Evolutionary conservation across 2,329 filamentous ascomycete species (phyloP).

Genomic region (Knoxdaviesia proteae): DNA sequence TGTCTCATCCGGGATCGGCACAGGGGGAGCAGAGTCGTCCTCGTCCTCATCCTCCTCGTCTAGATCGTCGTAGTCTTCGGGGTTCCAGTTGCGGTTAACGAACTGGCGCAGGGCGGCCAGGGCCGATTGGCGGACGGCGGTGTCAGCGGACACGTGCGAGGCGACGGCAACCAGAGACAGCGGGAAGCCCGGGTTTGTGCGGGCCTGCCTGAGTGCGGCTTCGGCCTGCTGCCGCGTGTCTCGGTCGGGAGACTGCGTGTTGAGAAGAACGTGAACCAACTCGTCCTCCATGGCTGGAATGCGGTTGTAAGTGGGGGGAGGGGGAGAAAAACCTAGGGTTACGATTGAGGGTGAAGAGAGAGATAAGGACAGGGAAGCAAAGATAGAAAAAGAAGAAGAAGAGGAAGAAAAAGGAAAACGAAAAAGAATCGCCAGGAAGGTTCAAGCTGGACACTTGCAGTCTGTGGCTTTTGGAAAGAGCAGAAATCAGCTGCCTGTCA

Average conservation of each 20-base stretch:
- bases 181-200: constrained; percentile 52
- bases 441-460: neutral
- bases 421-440: neutral
- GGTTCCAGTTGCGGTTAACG: constrained; percentile 68
- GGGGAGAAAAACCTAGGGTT: neutral
- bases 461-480: no score
- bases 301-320: neutral
- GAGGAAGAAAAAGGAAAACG: neutral
- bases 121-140: constrained; percentile 64
- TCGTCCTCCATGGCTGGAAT: constrained; percentile 59
- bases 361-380: neutral
- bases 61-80: constrained; percentile 46
- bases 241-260: constrained; percentile 62
- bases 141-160: constrained; percentile 49
- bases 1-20: constrained; percentile 11
- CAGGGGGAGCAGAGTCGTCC: constrained; percentile 19
- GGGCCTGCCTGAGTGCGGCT: constrained; percentile 53
- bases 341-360: neutral
- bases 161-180: constrained; percentile 64
- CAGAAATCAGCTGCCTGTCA: no score
- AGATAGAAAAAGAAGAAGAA: neutral
- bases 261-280: constrained; percentile 69
- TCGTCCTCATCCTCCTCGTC: constrained; percentile 39
- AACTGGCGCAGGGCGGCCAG: constrained; percentile 64
- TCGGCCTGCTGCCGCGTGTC: constrained; percentile 71